Conservation (phyloP, 2,329 filamentous ascomycete species). For the Lasiodiplodia hormozganensis region DNA sequence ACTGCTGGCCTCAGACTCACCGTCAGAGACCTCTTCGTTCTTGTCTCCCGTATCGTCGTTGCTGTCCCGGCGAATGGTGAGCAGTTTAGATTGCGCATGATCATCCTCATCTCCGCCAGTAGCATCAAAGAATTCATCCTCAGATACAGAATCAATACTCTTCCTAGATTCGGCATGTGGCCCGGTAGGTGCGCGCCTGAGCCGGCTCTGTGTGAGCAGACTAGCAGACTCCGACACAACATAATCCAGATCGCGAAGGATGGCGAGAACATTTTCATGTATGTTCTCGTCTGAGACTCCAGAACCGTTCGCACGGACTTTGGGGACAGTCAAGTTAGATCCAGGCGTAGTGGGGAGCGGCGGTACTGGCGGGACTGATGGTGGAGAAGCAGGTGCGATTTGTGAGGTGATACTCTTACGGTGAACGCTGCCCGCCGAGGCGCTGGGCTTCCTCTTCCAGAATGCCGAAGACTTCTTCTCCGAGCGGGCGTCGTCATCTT, state of each 20-base stretch:
- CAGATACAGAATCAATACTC: slow-evolving; percentile 82
- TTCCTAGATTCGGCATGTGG: slow-evolving; percentile 56
- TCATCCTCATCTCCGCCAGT: slow-evolving; percentile 59
- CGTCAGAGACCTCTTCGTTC: slow-evolving; percentile 54
- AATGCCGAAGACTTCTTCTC: slow-evolving; percentile 73
- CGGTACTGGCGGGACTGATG: slow-evolving; percentile 41
- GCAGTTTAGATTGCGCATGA: slow-evolving; percentile 64
- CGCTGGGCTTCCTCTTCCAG: slow-evolving; percentile 87
- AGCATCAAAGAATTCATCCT: slow-evolving; percentile 95
- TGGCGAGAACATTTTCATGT: slow-evolving; percentile 80
- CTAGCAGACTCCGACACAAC: slow-evolving; percentile 83
- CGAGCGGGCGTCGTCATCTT: slow-evolving; percentile 38
- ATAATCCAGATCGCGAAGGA: slow-evolving; percentile 84
- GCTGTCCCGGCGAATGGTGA: slow-evolving; percentile 76
- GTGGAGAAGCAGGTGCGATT: slow-evolving; percentile 53
- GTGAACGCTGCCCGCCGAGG: slow-evolving; percentile 52
- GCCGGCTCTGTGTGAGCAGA: slow-evolving; percentile 79
- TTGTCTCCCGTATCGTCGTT: slow-evolving; percentile 68
- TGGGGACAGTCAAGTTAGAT: slow-evolving; percentile 43
- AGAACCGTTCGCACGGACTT: slow-evolving; percentile 32
- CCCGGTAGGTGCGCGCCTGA: slow-evolving; percentile 67
- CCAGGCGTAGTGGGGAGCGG: slow-evolving; percentile 42
- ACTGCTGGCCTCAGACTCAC: slow-evolving; percentile 69
- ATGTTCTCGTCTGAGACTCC: slow-evolving; percentile 60
- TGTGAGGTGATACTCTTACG: slow-evolving; percentile 61